A percentile compares a stretch with the other conserved stretches of the same genome.
phyloP scores from a whole-genome alignment of 2,329 filamentous ascomycete genomes.

The Colletotrichum eremochloae region DNA sequence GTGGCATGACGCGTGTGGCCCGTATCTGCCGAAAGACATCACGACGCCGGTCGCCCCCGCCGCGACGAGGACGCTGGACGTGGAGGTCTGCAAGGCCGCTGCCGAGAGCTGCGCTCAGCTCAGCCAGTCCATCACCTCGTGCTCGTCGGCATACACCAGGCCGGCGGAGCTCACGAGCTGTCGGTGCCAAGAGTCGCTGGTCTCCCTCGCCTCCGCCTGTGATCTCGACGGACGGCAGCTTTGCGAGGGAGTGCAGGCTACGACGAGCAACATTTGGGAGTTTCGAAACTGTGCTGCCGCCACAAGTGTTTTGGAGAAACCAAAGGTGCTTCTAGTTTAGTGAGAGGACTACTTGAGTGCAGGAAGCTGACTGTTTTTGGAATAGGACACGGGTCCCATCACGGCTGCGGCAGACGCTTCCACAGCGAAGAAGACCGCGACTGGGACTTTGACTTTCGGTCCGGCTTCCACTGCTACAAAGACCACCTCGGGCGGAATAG shows the following conservation, averaged over 20 bases:
- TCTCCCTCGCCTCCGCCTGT: constrained; percentile 21
- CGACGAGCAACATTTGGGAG: constrained; percentile 10
- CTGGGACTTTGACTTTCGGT: background rate
- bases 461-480: background rate
- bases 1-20: constrained; percentile 24
- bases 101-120: constrained; percentile 22
- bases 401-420: background rate
- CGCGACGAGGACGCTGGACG: constrained; percentile 19
- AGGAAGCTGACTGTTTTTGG: background rate
- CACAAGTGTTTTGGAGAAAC: background rate
- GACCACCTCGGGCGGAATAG: background rate
- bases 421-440: background rate
- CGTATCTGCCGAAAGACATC: background rate
- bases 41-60: constrained; percentile 6
- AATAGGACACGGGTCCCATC: background rate
- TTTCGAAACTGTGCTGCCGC: constrained; percentile 14
- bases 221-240: background rate
- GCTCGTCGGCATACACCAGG: background rate
- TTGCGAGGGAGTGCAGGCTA: background rate
- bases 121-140: constrained; percentile 5
- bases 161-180: constrained; percentile 24
- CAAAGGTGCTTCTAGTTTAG: background rate
- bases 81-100: background rate
- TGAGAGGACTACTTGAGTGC: background rate
- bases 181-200: constrained; percentile 9